Base-by-base conservation (phyloP, 2,329 filamentous ascomycete genomes). In the Colletotrichum sansevieriae region DNA sequence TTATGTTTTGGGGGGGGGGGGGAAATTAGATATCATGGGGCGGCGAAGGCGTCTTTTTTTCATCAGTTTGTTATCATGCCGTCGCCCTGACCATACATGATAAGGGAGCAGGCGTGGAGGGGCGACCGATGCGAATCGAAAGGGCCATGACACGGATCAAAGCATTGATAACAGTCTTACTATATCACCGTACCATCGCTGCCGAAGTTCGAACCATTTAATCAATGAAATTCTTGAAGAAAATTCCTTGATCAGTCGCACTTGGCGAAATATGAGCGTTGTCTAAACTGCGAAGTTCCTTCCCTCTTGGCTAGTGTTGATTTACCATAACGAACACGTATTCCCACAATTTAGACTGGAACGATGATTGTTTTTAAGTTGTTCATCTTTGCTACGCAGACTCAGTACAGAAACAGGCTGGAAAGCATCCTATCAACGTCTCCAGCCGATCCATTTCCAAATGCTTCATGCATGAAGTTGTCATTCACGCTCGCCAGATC, bases 381-480 rank as follows among this genome's bases (percentile, higher is more conserved):
- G 35, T 37, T 18, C 7, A 51, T 20, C 12, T 47, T 18, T 47
- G 44, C 15, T 47, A 18, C n/a, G 18, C 47, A 5, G 12, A 12
- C 20, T 57, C 3, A 46, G 12, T 58, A 58, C 2, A 46, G n/a
- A 13, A 65, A 65, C 9, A 60, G 63, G 5, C 55, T 55, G 2
- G 55, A 65, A 9, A 74, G 39, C 46, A 75, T 46, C 51, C 71
- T 73, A 37, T 74, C 73, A 4, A 74, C 70, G 44, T 74, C 74
- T 22, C 73, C 71, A n/a, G 72, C 65, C 11, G 72, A 73, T 4
- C 73, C 72, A 1, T 37, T 72, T 9, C 75, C 75, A 63, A 77
- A 78, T 1, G 73, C 76, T 63, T 78, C 74, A 44, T 74, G 76
- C 15, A 76, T 68, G 4, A 75, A 54, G 18, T 49, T 74, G 46